Evolutionary conservation across 108 stramenopile species (phyloP), one percentile per base, ranked within the genome.

Genomic region (Nitzschia sp.): DNA sequence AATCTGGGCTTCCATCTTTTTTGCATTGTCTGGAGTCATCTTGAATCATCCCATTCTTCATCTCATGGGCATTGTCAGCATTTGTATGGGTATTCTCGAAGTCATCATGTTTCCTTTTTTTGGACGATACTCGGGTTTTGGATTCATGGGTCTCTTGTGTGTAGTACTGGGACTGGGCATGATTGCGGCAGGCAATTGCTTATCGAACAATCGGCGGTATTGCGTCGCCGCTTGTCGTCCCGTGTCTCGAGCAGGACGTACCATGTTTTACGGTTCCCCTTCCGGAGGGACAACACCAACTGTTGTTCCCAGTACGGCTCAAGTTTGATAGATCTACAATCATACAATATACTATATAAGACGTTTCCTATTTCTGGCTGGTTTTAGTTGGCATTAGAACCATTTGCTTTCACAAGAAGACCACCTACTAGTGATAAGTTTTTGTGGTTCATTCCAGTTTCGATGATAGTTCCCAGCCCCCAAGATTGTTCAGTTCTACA

Each of bases 251-350:
- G 57, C 57, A 33, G 57, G 57, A 24, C 57, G 57, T 9, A 59
- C 57, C 57, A 30, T 59, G 57, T 29, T 33, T 13, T 59, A 59
- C 19, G 57, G 57, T n/a, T n/a, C n/a, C n/a, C n/a, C n/a, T n/a
- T n/a, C n/a, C n/a, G 46, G 18, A 17, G n/a, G n/a, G n/a, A n/a
- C n/a, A n/a, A n/a, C n/a, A n/a, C n/a, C n/a, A n/a, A 46, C 18
- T 46, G 46, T 46, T 17, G n/a, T n/a, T 46, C 46, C 46, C 18
- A 46, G 46, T 46, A 46, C 46, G 18, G 46, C 46, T 46, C n/a
- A 17, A n/a, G 46, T n/a, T 46, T n/a, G n/a, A 46, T n/a, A n/a
- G n/a, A n/a, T n/a, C n/a, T n/a, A n/a, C n/a, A n/a, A n/a, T n/a
- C n/a, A n/a, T n/a, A n/a, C n/a, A n/a, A n/a, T n/a, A n/a, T n/a